phyloP scores from a whole-genome alignment of 495 filamentous ascomycete genomes.

The Podospora sp. region DNA sequence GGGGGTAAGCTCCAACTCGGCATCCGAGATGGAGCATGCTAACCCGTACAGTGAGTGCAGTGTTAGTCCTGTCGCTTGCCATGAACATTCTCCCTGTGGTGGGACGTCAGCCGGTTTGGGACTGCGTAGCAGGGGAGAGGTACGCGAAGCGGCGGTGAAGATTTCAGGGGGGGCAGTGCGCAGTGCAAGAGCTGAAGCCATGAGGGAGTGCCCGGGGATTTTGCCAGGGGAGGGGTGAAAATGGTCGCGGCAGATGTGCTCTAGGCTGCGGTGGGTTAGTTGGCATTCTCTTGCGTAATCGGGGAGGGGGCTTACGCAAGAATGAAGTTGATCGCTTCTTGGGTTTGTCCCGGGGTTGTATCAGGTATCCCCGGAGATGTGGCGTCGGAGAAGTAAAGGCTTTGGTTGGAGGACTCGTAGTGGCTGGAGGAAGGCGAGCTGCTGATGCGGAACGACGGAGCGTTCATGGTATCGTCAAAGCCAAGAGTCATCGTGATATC shows the following conservation, averaged over 20 bases:
- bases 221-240: constrained; percentile 35
- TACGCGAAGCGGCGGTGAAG: constrained; percentile 28
- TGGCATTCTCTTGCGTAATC: constrained; percentile 6
- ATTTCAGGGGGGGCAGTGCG: constrained; percentile 35
- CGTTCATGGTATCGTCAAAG: constrained; percentile 30
- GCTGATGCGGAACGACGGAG: constrained; percentile 38
- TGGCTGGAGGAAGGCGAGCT: constrained; percentile 20
- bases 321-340: constrained; percentile 54
- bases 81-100: constrained; percentile 19
- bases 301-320: constrained; percentile 41
- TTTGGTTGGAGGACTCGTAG: background rate
- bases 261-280: constrained; percentile 38
- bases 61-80: constrained; percentile 36
- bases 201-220: constrained; percentile 48
- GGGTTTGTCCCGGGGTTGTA: constrained; percentile 38
- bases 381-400: background rate
- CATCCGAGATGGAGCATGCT: constrained; percentile 39
- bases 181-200: constrained; percentile 47
- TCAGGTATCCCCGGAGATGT: constrained; percentile 6
- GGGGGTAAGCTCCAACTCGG: constrained; percentile 47
- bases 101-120: constrained; percentile 5
- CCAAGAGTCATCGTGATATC: constrained; percentile 38
- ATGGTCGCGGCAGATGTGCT: constrained; percentile 54
- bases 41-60: constrained; percentile 44
- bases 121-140: constrained; percentile 11